Evolutionary conservation across 352 stramenopile genomes (phyloP).

Genomic region (Globisporangium echinulatum): DNA sequence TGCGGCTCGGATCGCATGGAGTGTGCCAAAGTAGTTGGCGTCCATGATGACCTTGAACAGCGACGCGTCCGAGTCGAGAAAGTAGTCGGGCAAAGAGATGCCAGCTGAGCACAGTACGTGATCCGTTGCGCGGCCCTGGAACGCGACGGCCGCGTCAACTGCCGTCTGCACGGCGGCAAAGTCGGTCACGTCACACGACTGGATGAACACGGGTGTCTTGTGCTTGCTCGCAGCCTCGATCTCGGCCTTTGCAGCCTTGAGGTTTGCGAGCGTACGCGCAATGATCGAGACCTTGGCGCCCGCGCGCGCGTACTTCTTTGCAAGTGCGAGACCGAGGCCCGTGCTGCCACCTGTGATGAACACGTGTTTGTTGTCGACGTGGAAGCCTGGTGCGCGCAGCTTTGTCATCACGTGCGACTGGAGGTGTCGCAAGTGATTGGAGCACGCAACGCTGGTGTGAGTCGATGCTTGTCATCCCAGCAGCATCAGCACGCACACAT

Average conservation of each 20-base stretch:
- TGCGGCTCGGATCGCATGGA: constrained; percentile 76
- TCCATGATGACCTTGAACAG: constrained; percentile 79
- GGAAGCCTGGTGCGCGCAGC: constrained; percentile 51
- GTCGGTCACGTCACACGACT: constrained; percentile 70
- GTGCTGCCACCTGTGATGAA: constrained; percentile 55
- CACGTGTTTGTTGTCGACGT: constrained; percentile 75
- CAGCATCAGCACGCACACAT: neutral
- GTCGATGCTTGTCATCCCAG: too few relatives aligned
- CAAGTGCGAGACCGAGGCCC: constrained; percentile 59
- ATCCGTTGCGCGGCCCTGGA: constrained; percentile 60
- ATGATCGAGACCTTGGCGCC: constrained; percentile 77
- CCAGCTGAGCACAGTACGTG: constrained; percentile 70
- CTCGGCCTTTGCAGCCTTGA: constrained; percentile 54
- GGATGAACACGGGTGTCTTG: constrained; percentile 45
- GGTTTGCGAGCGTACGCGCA: constrained; percentile 45
- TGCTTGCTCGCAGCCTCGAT: constrained; percentile 42
- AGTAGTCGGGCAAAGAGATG: constrained; percentile 53
- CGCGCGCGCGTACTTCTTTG: constrained; percentile 56
- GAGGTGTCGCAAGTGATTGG: constrained; percentile 10
- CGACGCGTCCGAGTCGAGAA: constrained; percentile 65
- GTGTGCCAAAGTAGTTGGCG: constrained; percentile 82
- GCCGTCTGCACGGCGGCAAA: constrained; percentile 51
- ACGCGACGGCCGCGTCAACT: constrained; percentile 57
- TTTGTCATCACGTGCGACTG: constrained; percentile 67
- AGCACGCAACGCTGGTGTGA: too few relatives aligned